A percentile compares a stretch with the other conserved stretches of the same genome.
Evolutionary conservation across 495 filamentous ascomycete genomes (phyloP).

Genomic region (Echria macrotheca): DNA sequence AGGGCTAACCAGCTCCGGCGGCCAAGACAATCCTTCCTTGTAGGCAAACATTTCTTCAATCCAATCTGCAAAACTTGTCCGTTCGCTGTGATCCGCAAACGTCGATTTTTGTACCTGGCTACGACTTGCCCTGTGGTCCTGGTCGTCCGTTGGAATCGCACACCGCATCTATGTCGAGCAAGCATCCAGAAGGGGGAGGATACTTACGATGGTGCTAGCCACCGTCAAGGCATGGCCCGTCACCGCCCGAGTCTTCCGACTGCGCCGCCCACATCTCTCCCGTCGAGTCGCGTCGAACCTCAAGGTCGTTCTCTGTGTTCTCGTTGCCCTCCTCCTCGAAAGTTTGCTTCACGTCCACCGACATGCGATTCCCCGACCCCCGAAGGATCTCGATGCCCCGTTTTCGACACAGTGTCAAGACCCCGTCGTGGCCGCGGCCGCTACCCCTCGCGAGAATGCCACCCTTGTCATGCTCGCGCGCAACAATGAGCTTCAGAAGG

Average conservation of each 20-base stretch:
- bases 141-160: no score
- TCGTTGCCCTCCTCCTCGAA: conserved; percentile 23
- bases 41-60: no score
- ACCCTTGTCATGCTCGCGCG: conserved; percentile 88
- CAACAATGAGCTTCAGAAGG: conserved; percentile 84
- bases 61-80: no score
- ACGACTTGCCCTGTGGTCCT: no score
- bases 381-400: conserved; percentile 35
- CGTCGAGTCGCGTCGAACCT: not conserved
- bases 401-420: conserved; percentile 38
- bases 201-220: no score
- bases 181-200: no score
- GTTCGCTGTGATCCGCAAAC: no score
- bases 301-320: not conserved
- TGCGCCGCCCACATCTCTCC: not conserved
- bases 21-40: no score
- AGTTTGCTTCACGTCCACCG: conserved; percentile 20
- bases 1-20: no score
- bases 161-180: no score
- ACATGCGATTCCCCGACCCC: conserved; percentile 26
- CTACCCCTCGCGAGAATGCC: conserved; percentile 81
- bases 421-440: conserved; percentile 33
- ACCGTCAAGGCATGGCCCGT: no score
- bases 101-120: no score
- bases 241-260: not conserved